phyloP scores from a whole-genome alignment of 148 eudicot species.

The Rheum nobile region DNA sequence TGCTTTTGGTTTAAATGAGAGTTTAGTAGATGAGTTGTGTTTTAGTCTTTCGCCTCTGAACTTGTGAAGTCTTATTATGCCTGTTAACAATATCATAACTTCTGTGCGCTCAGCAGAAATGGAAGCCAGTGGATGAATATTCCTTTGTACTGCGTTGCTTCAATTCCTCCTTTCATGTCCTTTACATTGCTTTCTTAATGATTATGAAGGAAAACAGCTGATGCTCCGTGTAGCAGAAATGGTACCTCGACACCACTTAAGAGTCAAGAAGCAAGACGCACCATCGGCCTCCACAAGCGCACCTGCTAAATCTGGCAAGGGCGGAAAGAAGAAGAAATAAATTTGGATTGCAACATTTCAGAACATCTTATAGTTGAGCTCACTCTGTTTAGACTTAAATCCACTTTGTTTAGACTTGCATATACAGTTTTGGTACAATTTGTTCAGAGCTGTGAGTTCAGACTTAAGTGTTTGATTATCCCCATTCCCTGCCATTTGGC shows the following conservation, averaged over 20 bases:
- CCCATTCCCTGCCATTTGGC: not conserved
- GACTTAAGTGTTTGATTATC: not conserved
- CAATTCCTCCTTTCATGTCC: not conserved
- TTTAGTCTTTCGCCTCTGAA: not conserved
- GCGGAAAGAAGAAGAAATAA: conserved; percentile 31
- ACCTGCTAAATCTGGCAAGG: conserved; percentile 35
- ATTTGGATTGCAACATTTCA: not conserved
- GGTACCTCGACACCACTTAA: conserved; percentile 69
- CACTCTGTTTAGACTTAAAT: not conserved
- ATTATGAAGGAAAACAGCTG: conserved; percentile 19
- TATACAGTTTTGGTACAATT: conserved; percentile 1
- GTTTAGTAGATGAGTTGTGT: not conserved
- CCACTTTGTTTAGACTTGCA: not conserved
- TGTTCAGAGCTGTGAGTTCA: not conserved
- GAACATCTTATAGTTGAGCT: not conserved
- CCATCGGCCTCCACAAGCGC: conserved; percentile 25
- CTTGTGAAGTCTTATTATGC: not conserved
- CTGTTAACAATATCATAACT: not conserved
- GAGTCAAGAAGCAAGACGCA: conserved; percentile 61
- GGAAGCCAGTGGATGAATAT: not conserved
- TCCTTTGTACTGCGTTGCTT: not conserved
- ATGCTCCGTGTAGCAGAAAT: conserved; percentile 44
- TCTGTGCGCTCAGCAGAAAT: not conserved
- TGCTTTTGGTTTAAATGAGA: not conserved
- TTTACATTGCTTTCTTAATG: not conserved